These are phyloP conservation scores for Trichoderma brevicompactum DNA, from an alignment of 2,329 filamentous ascomycete species.

Conservation along the genomic window DNA sequence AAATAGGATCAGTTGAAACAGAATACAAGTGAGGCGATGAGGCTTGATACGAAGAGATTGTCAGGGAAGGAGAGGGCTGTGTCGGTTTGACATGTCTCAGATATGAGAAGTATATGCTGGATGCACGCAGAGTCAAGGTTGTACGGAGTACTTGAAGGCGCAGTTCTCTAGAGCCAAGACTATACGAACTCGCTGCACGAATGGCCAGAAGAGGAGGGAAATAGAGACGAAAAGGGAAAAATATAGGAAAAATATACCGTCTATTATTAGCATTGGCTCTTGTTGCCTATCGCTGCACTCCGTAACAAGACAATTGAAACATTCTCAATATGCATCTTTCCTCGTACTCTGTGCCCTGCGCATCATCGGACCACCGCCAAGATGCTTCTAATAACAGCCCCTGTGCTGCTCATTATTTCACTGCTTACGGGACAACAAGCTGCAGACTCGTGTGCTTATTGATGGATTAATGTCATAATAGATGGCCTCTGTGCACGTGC, in stretches of 20 bases:
- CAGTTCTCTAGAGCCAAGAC: neutral
- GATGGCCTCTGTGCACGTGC: slow-evolving; percentile 17
- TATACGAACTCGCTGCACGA: neutral
- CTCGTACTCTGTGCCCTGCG: too few relatives aligned
- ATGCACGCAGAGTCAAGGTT: neutral
- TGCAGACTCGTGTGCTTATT: too few relatives aligned
- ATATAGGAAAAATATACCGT: neutral
- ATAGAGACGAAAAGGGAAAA: neutral
- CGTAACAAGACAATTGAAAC: neutral
- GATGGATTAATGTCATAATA: neutral
- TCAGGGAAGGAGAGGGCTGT: neutral
- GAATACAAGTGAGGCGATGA: slow-evolving; percentile 6
- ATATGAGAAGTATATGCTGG: neutral
- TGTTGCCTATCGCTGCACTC: neutral
- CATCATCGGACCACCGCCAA: too few relatives aligned
- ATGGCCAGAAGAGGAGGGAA: too few relatives aligned
- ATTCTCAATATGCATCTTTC: too few relatives aligned
- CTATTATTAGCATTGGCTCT: neutral
- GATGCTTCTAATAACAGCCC: too few relatives aligned
- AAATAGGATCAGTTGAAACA: neutral
- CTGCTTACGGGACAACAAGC: too few relatives aligned
- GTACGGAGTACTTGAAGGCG: slow-evolving; percentile 2
- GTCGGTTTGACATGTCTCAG: slow-evolving; percentile 4
- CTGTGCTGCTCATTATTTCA: too few relatives aligned
- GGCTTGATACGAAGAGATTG: slow-evolving; percentile 4